A percentile compares a stretch with the other conserved stretches of the same genome.
phyloP scores from a whole-genome alignment of 257 asterid species.

The Cinchona pubescens region DNA sequence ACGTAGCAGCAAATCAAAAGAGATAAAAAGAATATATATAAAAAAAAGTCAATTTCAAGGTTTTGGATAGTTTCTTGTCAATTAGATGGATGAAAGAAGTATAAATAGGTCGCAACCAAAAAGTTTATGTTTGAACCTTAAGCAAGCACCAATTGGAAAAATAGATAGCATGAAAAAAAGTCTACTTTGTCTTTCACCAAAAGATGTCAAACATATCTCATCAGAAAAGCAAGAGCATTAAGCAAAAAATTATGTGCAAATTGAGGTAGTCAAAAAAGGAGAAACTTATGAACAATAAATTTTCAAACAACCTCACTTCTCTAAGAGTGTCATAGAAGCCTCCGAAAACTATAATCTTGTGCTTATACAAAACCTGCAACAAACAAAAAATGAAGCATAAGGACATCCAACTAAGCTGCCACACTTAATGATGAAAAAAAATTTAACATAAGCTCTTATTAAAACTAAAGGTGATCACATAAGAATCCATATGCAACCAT shows the following conservation, averaged over 20 bases:
- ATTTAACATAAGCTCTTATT: neutral
- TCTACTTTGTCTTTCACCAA: neutral
- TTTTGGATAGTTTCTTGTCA: neutral
- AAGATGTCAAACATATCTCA: neutral
- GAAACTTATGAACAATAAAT: neutral
- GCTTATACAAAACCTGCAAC: slow-evolving; percentile 86
- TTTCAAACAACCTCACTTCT: slow-evolving; percentile 78
- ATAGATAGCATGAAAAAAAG: neutral
- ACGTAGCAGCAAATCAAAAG: neutral
- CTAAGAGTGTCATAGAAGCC: slow-evolving; percentile 98
- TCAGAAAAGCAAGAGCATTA: neutral
- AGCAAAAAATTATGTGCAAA: neutral
- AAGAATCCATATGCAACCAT: neutral
- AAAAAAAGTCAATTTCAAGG: neutral
- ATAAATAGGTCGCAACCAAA: neutral
- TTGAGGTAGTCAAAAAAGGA: neutral
- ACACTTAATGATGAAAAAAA: neutral
- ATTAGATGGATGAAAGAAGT: neutral
- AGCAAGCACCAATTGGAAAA: neutral
- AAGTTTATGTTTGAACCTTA: neutral
- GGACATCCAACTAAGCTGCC: neutral
- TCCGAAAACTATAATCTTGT: slow-evolving; percentile 90
- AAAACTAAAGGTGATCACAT: neutral
- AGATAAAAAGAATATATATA: neutral
- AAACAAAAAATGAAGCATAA: slow-evolving; percentile 28